Evolutionary conservation across 2,329 filamentous ascomycete species (phyloP), one percentile per base, ranked within the genome.

Genomic region (Penicillium hordei): DNA sequence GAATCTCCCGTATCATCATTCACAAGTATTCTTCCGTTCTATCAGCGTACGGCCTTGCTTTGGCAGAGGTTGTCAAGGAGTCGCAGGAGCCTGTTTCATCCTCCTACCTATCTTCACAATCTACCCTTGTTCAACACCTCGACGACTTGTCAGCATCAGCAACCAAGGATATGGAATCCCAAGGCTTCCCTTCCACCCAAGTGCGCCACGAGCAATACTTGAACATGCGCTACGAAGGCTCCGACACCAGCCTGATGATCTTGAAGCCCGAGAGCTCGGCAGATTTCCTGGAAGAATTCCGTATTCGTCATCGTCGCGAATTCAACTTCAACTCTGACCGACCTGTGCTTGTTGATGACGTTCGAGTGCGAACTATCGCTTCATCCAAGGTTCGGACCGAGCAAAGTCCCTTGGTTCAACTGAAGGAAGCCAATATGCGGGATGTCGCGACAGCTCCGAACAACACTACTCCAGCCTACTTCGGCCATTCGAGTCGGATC

Each of bases 51-150:
- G 93, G 93, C 15, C 93, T 97, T 88, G 91, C 92, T 0, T 78
- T 97, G 5, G 93, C 93, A 12, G 93, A 97, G 68, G 92, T 96
- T 0, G 93, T 97, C 0, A 91, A 96, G 63, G 93, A 97, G 76
- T 83, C 89, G 31, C 93, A 97, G 63, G 73, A 78, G 45, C 76
- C 76, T 10, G 81, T 85, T 52, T 84, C 82, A 0, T 82, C 81
- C 25, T 76, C 81, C 3, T 86, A 83, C 76, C 78, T 80, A 9
- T 60, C 70, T 15, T 71, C 74, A 6, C 66, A 72, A 49, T 52
- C 66, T 1, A 62, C 52, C 10, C 77, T 97, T 12, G 83, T 87
- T 63, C 78, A 77, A 27, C 93, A 92, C 71, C 89, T 96, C 80
- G 83, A 86, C 17, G 86, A 89, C 43, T 82, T 97, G 49, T 91